Evolutionary conservation across 495 filamentous ascomycete genomes (phyloP), one percentile per base, ranked within the genome.

Genomic region (Podospora sp.): DNA sequence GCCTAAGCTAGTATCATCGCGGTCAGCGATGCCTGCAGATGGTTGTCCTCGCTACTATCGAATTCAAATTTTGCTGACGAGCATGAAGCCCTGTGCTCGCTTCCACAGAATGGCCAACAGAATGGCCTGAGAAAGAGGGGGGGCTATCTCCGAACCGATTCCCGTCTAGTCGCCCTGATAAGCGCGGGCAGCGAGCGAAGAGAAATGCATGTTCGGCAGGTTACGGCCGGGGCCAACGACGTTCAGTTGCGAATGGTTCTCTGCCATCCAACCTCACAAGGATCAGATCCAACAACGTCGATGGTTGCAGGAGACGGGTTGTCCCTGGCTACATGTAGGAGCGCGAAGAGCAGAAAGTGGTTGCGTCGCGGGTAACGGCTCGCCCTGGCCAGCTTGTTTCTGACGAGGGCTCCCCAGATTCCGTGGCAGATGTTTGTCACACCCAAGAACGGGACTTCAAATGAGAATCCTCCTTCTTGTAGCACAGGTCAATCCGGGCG

Each of bases 381-480:
- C 14, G 52, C 24, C 16, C 62, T 16, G 20, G 22, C 22, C 18
- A n/a, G 22, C 18, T 53, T 53, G 51, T 27, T 27, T 25, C 50
- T 27, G 46, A 51, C 25, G 29, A 25, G 20, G 18, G 21, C 33
- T n/a, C 36, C 55, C 63, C 63, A 36, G 55, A 56, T 50, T 66
- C n/a, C 50, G 65, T 66, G 65, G 65, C 60, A 33, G 14, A 59
- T 26, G 33, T 60, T 63, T 63, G 26, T 66, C 35, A 66, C 56
- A 40, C 64, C 20, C 59, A 20, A 50, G 56, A 60, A 49, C 33
- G 51, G 22, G 57, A 49, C 18, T 35, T 53, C 63, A 60, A 65
- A 35, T 27, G 24, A 36, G 33, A 56, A 65, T 21, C 65, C 36
- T 22, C 56, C 18, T n/a, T 27, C 14, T 6, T 12, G 57, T 52